These are phyloP conservation scores for Lachnellula subtilissima DNA, from an alignment of 2,329 filamentous ascomycete species.

Conservation along the genomic window DNA sequence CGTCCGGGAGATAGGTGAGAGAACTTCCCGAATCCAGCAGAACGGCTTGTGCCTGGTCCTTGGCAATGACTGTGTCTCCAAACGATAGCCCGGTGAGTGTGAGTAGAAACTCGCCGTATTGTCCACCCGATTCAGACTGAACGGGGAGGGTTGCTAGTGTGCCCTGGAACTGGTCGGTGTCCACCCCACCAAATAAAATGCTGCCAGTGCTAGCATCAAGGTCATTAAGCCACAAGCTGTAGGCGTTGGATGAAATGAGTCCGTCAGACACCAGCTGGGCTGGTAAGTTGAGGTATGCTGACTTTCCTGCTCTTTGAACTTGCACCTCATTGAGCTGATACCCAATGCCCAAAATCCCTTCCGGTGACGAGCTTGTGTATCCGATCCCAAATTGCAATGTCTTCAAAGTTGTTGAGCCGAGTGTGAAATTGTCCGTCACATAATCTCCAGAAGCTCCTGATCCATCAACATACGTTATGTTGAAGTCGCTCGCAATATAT, in stretches of 20 bases:
- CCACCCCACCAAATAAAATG: constrained; percentile 72
- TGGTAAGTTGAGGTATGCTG: constrained; percentile 65
- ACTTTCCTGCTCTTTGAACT: constrained; percentile 50
- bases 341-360: constrained; percentile 83
- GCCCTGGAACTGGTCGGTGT: constrained; percentile 60
- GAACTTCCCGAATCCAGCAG: constrained; percentile 68
- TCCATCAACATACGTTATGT: constrained; percentile 83
- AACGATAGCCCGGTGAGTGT: constrained; percentile 57
- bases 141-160: constrained; percentile 63
- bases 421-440: constrained; percentile 64
- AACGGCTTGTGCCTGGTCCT: constrained; percentile 52
- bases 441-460: constrained; percentile 76
- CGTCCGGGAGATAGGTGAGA: constrained; percentile 61
- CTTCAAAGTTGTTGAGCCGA: constrained; percentile 50
- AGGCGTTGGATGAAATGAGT: constrained; percentile 61
- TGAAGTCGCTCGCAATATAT: constrained; percentile 71
- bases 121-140: constrained; percentile 42
- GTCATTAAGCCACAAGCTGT: constrained; percentile 73
- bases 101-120: constrained; percentile 61
- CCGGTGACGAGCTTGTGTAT: constrained; percentile 52
- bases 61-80: constrained; percentile 39
- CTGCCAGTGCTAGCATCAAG: constrained; percentile 59
- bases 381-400: constrained; percentile 70
- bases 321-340: constrained; percentile 76
- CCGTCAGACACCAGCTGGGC: constrained; percentile 57